A percentile compares a stretch with the other conserved stretches of the same genome.
phyloP scores from a whole-genome alignment of 2,329 filamentous ascomycete genomes.

The Aaosphaeria pasadenensis region DNA sequence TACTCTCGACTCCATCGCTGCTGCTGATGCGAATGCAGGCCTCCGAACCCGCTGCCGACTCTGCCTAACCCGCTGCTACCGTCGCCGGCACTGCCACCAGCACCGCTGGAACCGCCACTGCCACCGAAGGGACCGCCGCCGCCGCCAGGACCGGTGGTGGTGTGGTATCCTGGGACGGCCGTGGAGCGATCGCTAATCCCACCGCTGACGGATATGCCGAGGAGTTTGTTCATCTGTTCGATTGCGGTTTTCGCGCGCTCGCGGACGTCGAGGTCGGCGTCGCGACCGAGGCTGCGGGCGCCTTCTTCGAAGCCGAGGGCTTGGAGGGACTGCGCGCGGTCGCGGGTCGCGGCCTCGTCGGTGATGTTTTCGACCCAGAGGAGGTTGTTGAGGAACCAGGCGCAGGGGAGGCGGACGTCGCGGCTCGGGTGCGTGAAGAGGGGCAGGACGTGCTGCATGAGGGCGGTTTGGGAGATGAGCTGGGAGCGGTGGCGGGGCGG shows the following conservation, averaged over 20 bases:
- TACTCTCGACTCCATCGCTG: constrained; percentile 2
- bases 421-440: constrained; percentile 72
- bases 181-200: too few species aligned
- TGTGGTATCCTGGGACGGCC: too few species aligned
- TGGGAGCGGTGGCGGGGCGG: constrained; percentile 70
- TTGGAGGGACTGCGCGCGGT: constrained; percentile 67
- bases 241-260: constrained; percentile 80
- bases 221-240: constrained; percentile 51
- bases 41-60: constrained; percentile 1
- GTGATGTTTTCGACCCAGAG: constrained; percentile 74
- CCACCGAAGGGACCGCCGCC: not conserved
- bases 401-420: constrained; percentile 73
- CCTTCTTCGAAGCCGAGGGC: constrained; percentile 68
- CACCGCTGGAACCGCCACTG: not conserved
- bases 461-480: constrained; percentile 65
- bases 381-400: constrained; percentile 82
- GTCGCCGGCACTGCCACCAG: not conserved
- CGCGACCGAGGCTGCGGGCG: constrained; percentile 60
- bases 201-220: constrained; percentile 4
- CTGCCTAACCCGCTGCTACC: constrained; percentile 3
- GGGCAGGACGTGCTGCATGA: constrained; percentile 69
- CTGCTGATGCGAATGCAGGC: constrained; percentile 8
- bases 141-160: too few species aligned
- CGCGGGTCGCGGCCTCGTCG: constrained; percentile 63
- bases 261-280: constrained; percentile 74